Evolutionary conservation across 2,329 filamentous ascomycete species (phyloP).

Genomic region (Magnaporthiopsis rhizophila): DNA sequence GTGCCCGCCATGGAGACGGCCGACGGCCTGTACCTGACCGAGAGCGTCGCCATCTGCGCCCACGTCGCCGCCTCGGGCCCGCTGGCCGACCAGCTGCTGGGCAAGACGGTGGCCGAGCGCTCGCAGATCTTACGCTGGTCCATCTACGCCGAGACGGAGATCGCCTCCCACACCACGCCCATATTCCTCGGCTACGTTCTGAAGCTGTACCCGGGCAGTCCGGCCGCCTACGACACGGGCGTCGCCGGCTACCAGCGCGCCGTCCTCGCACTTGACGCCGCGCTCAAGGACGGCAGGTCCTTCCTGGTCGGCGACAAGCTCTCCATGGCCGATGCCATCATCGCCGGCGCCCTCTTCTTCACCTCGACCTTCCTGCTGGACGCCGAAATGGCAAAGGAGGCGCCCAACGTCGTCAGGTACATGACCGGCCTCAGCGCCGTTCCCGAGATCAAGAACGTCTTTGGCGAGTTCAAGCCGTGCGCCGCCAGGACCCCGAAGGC

Average conservation of each 20-base stretch:
- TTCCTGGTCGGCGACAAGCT: constrained; percentile 28
- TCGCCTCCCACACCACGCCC: constrained; percentile 17
- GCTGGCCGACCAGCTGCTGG: constrained; percentile 34
- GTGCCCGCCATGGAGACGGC: constrained; percentile 39
- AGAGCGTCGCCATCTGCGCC: constrained; percentile 37
- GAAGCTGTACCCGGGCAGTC: constrained; percentile 21
- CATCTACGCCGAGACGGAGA: constrained; percentile 30
- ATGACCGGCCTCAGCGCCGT: constrained; percentile 21
- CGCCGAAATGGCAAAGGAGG: constrained; percentile 24
- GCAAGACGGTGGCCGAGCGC: constrained; percentile 29
- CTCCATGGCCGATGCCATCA: constrained; percentile 29
- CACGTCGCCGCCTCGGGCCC: constrained; percentile 39
- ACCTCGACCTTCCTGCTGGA: constrained; percentile 22
- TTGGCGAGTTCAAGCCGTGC: constrained; percentile 23
- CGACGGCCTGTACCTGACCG: constrained; percentile 36
- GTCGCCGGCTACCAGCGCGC: constrained; percentile 19
- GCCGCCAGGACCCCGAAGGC: constrained; percentile 19
- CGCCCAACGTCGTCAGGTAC: constrained; percentile 25
- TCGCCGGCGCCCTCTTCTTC: constrained; percentile 20
- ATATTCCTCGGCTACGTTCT: constrained; percentile 19
- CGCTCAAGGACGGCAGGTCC: constrained; percentile 25
- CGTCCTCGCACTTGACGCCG: constrained; percentile 21
- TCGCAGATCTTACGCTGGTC: constrained; percentile 38
- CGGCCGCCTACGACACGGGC: constrained; percentile 15
- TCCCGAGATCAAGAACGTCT: constrained; percentile 24